A percentile compares a stretch with the other conserved stretches of the same genome.
Conservation (phyloP, 2,329 filamentous ascomycete species). For the Fusarium sp. region DNA sequence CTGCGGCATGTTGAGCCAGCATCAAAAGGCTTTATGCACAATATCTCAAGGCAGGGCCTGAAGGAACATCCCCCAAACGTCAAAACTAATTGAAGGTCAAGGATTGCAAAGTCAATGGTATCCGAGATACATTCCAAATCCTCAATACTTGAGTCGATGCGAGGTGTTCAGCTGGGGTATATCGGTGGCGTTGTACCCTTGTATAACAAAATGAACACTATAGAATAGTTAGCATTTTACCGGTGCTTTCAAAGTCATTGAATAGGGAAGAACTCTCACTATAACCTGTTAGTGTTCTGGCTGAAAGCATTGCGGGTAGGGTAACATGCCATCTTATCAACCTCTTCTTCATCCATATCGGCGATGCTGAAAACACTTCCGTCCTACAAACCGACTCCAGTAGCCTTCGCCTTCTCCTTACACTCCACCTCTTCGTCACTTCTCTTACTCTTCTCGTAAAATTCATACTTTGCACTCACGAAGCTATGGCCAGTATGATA, state of each 20-base stretch:
- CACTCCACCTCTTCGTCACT: not conserved
- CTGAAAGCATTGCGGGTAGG: accelerated
- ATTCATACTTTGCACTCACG: not conserved
- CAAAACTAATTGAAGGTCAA: not conserved
- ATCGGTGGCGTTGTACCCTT: not conserved
- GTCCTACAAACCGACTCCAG: not conserved
- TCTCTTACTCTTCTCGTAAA: not conserved
- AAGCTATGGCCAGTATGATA: not conserved
- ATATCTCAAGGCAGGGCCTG: not conserved
- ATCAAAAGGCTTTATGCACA: not conserved
- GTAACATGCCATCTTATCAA: not conserved
- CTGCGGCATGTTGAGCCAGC: too few species aligned
- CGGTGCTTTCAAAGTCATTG: accelerated
- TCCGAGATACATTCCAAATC: not conserved
- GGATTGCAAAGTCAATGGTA: not conserved
- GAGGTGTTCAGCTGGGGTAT: not conserved
- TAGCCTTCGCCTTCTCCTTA: not conserved
- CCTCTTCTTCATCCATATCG: not conserved
- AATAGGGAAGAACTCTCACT: not conserved
- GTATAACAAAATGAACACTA: not conserved
- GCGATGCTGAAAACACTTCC: not conserved
- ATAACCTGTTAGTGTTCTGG: not conserved
- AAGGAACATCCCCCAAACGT: not conserved
- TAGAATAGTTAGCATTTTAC: not conserved
- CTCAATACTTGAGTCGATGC: not conserved